Base-by-base conservation (phyloP, 495 filamentous ascomycete species). In the Aspergillus sparsus region DNA sequence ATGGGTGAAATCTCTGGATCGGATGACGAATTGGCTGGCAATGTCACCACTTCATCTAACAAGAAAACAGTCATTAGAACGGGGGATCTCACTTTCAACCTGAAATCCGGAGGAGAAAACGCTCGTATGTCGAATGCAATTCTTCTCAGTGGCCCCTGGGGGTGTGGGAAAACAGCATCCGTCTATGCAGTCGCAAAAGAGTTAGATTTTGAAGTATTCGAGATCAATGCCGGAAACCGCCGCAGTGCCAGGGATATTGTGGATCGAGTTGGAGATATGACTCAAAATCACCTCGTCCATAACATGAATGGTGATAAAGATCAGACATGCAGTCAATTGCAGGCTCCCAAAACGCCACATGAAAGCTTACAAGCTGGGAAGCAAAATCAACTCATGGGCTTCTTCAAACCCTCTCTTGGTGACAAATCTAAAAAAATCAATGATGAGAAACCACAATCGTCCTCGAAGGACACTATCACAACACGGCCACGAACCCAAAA, bases 101-200 rank as follows among this genome's bases (percentile, higher is more conserved):
- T 65, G 12, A 66, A 68, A 16, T 63, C 71, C 18, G 69, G 67
- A 32, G 64, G 60, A 15, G 73, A 72, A n/a, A 85, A 83, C 71
- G 74, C 54, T 31, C 76, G 68, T 27, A 46, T 78, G 35, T 62
- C 69, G 32, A 88, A 88, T 66, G 84, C 87, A 2, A 83, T 96
- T 32, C 72, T 99, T 6, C 80, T 99, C 33, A 98, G 92, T 68
- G 95, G 95, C 6, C 92, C 94, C 1, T 77, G 85, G 57, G 95
- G 95, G 2, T 96, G 88, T 68, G 95, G 95, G 7, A 99, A 99
- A 72, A 95, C 92, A 11, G 93, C 95, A 13, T 86, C 91, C 1
- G 87, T 97, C 0, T 92, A 96, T 72, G 95, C 95, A 5, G 89
- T 92, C n/a, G 94, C 95, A 2, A 94, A 92, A 65, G 94, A 99